Evolutionary conservation across 345 rosid genomes (phyloP).

Genomic region (Mercurialis annua): DNA sequence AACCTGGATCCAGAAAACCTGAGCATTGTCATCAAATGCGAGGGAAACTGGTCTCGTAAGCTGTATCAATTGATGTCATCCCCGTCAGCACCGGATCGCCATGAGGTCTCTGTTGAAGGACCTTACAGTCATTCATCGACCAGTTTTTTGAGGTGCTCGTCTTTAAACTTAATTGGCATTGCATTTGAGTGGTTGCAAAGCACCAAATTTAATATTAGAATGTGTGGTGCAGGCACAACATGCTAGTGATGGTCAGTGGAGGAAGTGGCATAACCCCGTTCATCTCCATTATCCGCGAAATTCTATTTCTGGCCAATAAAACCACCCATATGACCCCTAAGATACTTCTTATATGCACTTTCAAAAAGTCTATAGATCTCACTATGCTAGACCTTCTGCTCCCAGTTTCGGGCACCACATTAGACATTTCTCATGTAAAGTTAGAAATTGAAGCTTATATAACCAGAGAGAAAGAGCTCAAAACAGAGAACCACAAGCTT

Average conservation of each 20-base stretch:
- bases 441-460: constrained; percentile 27
- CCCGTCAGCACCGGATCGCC: constrained; percentile 7
- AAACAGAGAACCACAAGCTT: neutral
- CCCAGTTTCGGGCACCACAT: constrained; percentile 12
- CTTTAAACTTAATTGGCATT: neutral
- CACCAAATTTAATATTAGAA: neutral
- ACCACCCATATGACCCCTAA: constrained; percentile 4
- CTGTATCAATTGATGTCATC: constrained; percentile 17
- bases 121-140: constrained; percentile 22
- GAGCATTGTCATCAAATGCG: constrained; percentile 25
- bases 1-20: constrained; percentile 20
- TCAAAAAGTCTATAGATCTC: constrained; percentile 21
- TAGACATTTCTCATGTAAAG: constrained; percentile 18
- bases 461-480: constrained; percentile 14
- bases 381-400: constrained; percentile 27
- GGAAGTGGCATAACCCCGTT: constrained; percentile 35
- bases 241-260: constrained; percentile 26
- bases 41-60: constrained; percentile 20
- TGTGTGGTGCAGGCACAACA: constrained; percentile 17
- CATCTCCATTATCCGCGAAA: constrained; percentile 23
- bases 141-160: constrained; percentile 13
- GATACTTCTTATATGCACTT: constrained; percentile 21
- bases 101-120: constrained; percentile 28
- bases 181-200: neutral
- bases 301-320: constrained; percentile 14